Evolutionary conservation across 306 rosid genomes (phyloP).

Genomic region (Inga leiocalycina): DNA sequence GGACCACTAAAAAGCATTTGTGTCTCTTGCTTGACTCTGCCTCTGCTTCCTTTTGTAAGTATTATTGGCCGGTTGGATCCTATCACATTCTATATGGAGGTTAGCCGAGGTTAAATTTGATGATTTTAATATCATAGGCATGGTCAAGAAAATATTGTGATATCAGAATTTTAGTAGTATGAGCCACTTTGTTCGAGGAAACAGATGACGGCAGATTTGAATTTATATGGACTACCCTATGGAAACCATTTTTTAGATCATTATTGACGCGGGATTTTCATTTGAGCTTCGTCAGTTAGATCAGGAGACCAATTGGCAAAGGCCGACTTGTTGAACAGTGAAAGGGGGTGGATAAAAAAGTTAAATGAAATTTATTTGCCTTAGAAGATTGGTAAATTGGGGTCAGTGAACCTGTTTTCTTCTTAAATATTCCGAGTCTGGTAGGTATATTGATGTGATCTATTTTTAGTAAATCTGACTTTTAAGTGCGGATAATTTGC

Average conservation of each 20-base stretch:
- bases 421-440: not conserved
- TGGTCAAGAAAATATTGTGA: not conserved
- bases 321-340: not conserved
- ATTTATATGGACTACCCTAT: not conserved
- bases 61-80: no score
- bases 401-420: not conserved
- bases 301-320: slow-evolving; percentile 9
- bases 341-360: not conserved
- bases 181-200: not conserved
- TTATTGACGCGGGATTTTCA: not conserved
- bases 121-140: slow-evolving; percentile 8
- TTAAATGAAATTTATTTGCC: not conserved
- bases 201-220: not conserved
- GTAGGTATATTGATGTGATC: not conserved
- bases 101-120: not conserved
- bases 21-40: no score
- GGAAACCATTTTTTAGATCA: not conserved
- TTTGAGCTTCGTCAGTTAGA: slow-evolving; percentile 3
- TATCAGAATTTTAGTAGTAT: slow-evolving; percentile 5
- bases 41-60: no score
- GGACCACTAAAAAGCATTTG: no score
- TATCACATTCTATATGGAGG: not conserved
- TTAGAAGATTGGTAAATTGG: slow-evolving; percentile 5
- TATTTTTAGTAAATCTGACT: slow-evolving; percentile 30
- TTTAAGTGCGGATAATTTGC: slow-evolving; percentile 35